Evolutionary conservation across 2,329 filamentous ascomycete genomes (phyloP), one percentile per base, ranked within the genome.

Genomic region (Colletotrichum lindemuthianum): DNA sequence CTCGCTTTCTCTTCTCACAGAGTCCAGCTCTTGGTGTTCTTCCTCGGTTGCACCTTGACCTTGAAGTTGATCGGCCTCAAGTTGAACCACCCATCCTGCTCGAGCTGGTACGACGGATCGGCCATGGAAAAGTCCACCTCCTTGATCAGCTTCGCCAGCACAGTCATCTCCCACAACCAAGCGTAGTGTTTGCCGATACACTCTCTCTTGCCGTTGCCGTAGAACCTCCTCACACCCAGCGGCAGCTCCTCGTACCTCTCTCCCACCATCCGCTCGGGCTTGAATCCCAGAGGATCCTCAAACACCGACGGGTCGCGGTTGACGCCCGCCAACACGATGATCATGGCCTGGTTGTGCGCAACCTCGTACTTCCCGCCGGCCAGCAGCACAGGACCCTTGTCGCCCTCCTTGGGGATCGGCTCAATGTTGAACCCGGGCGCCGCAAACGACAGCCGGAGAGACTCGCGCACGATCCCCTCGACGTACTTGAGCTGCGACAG

Each of bases 351-450:
- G 69, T 84, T 72, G 72, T 84, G 77, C 4, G 81, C 76, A 12
- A 85, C 69, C 69, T 82, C 74, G 71, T 85, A 85, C 68, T 81
- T 82, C 45, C 82, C 82, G 2, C 80, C 80, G 0, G 68, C 81
- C 0, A 85, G 72, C 4, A 82, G 76, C 15, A 86, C 72, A 0
- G 86, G 82, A 0, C 72, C 74, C 71, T 77, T 79, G 67, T 80
- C 75, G 7, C 71, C 72, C 6, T 74, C 72, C 43, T 75, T 71
- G 2, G 82, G 81, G 1, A 79, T 72, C 0, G 79, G 79, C 73
- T 85, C 82, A 59, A 84, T 81, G 75, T 85, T 85, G 76, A 87
- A 85, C 0, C 82, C 80, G 1, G 85, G 84, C 0, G 86, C 84
- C 0, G 85, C 80, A 37, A 81, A 82, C 0, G 81, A 81, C 2